Evolutionary conservation across 2,329 filamentous ascomycete genomes (phyloP).

Genomic region (Monilinia aucupariae): DNA sequence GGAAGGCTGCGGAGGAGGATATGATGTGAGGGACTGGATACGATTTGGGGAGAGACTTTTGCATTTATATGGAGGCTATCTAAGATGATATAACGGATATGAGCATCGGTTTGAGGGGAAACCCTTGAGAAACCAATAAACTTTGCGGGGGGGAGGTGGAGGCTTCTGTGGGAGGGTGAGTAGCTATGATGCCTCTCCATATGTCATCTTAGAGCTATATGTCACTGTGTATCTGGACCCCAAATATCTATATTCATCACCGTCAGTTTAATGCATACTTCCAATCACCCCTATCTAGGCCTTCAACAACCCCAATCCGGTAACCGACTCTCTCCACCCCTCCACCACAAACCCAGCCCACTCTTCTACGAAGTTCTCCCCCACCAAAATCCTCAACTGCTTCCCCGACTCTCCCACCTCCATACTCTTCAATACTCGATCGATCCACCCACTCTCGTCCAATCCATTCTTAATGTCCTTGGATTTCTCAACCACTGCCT

Average conservation of each 20-base stretch:
- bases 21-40: slow-evolving; percentile 25
- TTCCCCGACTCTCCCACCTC: slow-evolving; percentile 17
- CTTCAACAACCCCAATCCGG: slow-evolving; percentile 30
- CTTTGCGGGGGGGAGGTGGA: too few species aligned
- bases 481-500: slow-evolving; percentile 24
- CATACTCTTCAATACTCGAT: slow-evolving; percentile 30
- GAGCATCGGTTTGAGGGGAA: not conserved
- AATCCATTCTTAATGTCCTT: slow-evolving; percentile 29
- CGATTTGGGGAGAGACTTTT: not conserved
- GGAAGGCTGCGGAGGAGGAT: slow-evolving; percentile 37
- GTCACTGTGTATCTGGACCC: not conserved
- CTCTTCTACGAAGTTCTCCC: slow-evolving; percentile 33
- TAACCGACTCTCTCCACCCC: slow-evolving; percentile 34
- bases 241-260: not conserved
- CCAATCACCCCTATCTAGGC: not conserved
- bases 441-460: slow-evolving; percentile 36
- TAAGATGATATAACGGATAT: slow-evolving; percentile 3
- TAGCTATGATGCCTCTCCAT: not conserved
- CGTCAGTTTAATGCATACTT: not conserved
- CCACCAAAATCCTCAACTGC: slow-evolving; percentile 25
- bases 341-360: slow-evolving; percentile 34
- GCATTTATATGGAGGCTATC: not conserved
- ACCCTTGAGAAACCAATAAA: not conserved
- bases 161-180: not conserved
- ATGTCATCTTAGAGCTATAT: not conserved